A percentile compares a stretch with the other conserved stretches of the same genome.
Conservation (phyloP, 768 basidiomycete genomes). For the Boletellus sp. region DNA sequence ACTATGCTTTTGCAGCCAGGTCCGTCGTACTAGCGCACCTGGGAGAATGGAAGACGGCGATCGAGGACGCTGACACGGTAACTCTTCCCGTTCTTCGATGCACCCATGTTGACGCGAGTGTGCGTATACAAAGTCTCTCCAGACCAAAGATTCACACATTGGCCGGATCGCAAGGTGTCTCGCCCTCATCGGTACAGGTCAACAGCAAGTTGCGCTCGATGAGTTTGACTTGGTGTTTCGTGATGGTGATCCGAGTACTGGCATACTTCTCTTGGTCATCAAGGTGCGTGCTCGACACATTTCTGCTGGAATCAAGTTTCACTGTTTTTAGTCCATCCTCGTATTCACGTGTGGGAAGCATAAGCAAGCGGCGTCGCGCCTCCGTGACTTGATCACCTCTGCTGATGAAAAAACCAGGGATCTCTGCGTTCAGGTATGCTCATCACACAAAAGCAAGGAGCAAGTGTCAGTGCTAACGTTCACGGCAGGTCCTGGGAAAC, state of each 20-base stretch:
- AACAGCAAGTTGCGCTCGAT: background rate
- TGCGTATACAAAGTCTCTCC: background rate
- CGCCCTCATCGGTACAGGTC: background rate
- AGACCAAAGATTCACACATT: background rate
- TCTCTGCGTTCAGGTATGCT: background rate
- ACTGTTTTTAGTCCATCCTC: background rate
- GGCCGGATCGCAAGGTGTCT: conserved; percentile 1
- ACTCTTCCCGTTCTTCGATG: background rate
- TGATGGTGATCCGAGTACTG: background rate
- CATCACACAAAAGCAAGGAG: background rate
- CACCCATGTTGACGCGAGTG: background rate
- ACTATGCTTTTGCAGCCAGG: background rate
- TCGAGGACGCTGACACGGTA: background rate
- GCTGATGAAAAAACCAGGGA: background rate
- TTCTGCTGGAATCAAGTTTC: background rate
- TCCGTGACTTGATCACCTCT: background rate
- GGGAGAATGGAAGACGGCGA: background rate
- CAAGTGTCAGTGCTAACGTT: background rate
- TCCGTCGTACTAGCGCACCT: background rate
- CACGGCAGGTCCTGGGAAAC: background rate
- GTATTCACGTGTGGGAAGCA: background rate
- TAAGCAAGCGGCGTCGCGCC: background rate
- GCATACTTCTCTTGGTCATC: background rate
- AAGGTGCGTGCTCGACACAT: background rate
- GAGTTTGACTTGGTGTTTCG: background rate